Evolutionary conservation across 495 filamentous ascomycete species (phyloP), one percentile per base, ranked within the genome.

Genomic region (Penicillium ochrochloron): DNA sequence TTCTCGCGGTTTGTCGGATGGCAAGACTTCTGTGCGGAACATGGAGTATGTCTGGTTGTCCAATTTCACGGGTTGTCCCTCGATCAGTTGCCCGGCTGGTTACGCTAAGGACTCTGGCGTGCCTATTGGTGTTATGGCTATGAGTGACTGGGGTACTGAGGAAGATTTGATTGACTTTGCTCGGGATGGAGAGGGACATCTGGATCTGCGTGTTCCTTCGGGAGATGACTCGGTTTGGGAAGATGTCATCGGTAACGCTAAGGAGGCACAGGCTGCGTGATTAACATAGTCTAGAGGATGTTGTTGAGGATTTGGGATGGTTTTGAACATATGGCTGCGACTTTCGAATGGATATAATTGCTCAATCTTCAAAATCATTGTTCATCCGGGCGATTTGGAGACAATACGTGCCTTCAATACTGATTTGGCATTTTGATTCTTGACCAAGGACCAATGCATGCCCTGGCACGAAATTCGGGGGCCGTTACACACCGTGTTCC

Each of bases 41-140:
- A 97, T 97, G 92, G 88, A 89, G 77, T 98, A 92, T 77, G 90
- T 89, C 33, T 97, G 90, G 87, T 73, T 94, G 51, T 92, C 94
- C 8, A 98, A 98, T 70, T 89, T 91, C 63, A 85, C 77, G 1
- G 94, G 94, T 0, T 89, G 88, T 65, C 94, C 94, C 0, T 85
- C 90, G 10, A 87, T 97, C n/a, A 88, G 70, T 50, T 84, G 88
- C 50, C 94, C 94, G 0, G 90, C 89, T 2, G 94, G 92, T 0
- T 95, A 92, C 77, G 84, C 76, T 21, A 74, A 71, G 23, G 85
- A 53, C 65, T 81, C 58, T 77, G 84, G 59, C 37, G 77, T 93
- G 14, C 93, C 94, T 0, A 82, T 97, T 27, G 92, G 92, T n/a
- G 61, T 97, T 60, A 94, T 94, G 91, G 94, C 88, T 3, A 91